Percentiles rank a stretch among this genome's conserved stretches.
Conservation (phyloP, 768 basidiomycete genomes). For the Pleurotus platypus region DNA sequence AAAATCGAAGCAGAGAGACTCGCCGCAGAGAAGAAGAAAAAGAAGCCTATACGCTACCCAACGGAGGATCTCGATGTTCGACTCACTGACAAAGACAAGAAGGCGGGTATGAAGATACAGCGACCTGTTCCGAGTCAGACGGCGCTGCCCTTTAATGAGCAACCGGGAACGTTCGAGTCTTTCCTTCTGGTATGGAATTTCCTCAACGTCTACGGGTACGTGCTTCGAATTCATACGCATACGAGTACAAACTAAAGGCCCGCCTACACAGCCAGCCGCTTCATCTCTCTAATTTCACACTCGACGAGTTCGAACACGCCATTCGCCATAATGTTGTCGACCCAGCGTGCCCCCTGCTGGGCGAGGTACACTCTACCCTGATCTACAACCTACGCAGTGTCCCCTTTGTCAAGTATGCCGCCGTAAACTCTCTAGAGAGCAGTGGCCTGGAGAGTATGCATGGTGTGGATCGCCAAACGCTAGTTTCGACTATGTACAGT, state of each 20-base stretch:
- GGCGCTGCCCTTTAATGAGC: constrained; percentile 66
- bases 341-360: constrained; percentile 70
- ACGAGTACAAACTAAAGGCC: constrained; percentile 8
- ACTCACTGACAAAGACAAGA: constrained; percentile 78
- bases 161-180: constrained; percentile 66
- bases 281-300: constrained; percentile 80
- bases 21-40: constrained; percentile 80
- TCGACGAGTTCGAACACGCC: constrained; percentile 91
- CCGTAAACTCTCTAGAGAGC: constrained; percentile 59
- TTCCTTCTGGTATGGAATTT: constrained; percentile 96
- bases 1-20: constrained; percentile 72
- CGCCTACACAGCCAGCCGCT: constrained; percentile 66
- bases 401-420: constrained; percentile 71
- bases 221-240: constrained; percentile 10
- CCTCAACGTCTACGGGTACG: constrained; percentile 89
- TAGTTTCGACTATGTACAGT: constrained; percentile 70
- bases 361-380: constrained; percentile 85
- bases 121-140: constrained; percentile 63
- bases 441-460: constrained; percentile 39
- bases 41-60: constrained; percentile 87
- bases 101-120: constrained; percentile 65
- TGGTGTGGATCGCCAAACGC: constrained; percentile 59
- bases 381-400: constrained; percentile 89
- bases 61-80: constrained; percentile 89
- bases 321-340: constrained; percentile 73